Evolutionary conservation across 139 green algal genomes (phyloP).

Genomic region (Penium margaritaceum): DNA sequence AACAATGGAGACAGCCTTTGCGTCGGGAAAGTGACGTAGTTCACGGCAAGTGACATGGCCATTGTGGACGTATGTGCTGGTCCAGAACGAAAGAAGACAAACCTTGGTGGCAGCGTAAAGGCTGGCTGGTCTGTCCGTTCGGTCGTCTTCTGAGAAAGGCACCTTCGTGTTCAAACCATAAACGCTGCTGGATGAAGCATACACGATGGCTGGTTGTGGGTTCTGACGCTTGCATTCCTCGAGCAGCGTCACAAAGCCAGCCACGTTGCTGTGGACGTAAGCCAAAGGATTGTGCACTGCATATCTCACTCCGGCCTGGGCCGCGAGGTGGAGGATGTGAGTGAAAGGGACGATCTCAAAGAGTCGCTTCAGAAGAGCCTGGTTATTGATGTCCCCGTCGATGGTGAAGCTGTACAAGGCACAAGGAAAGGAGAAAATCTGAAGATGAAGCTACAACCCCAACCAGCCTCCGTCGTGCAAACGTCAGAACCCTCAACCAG

Average conservation of each 20-base stretch:
- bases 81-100: too few species aligned
- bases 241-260: conserved; percentile 60
- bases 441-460: too few species aligned
- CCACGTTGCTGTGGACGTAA: conserved; percentile 69
- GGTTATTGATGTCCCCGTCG: conserved; percentile 65
- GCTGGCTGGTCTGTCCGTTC: conserved; percentile 55
- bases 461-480: too few species aligned
- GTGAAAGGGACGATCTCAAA: conserved; percentile 63
- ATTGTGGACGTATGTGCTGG: too few species aligned
- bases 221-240: conserved; percentile 54
- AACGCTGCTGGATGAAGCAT: conserved; percentile 64
- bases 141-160: conserved; percentile 63
- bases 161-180: conserved; percentile 67
- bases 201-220: conserved; percentile 59
- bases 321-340: conserved; percentile 71
- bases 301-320: conserved; percentile 68
- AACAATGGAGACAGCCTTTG: not conserved
- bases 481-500: too few species aligned
- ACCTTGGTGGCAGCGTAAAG: conserved; percentile 69
- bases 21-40: not conserved
- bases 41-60: too few species aligned
- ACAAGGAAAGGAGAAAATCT: not conserved
- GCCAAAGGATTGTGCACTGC: conserved; percentile 61
- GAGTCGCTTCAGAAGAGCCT: conserved; percentile 49
- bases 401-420: conserved; percentile 43